Evolutionary conservation across 2,329 filamentous ascomycete species (phyloP), one percentile per base, ranked within the genome.

Genomic region (Alternaria postmessia): DNA sequence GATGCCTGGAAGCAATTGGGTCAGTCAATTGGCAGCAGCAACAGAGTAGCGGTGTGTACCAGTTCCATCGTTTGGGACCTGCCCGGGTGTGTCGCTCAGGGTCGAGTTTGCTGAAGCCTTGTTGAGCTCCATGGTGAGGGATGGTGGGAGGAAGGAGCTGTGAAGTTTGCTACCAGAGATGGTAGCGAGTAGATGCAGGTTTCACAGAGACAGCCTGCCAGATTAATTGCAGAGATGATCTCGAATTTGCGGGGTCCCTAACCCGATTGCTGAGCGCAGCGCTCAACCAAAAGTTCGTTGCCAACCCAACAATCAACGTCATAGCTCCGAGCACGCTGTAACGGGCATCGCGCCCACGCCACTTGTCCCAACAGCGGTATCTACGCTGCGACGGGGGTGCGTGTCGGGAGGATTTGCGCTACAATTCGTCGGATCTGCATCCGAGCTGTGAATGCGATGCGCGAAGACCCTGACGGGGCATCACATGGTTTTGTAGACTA

Each of bases 61-160:
- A 61, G 91, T 92, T 78, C 90, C 90, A 74, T 93, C 91, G 51
- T 85, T 87, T 51, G 89, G 85, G 44, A 88, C 78, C 48, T 85
- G 79, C 60, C 81, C 81, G 28, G 83, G 79, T 54, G 82, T 79
- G 61, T 81, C 81, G 39, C 72, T 75, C 65, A 72, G 70, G 54
- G 83, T 71, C 57, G 80, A 81, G 73, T 83, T 83, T 43, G 76
- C 75, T 38, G 82, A 81, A 43, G 77, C 73, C 62, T 80, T 74
- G 75, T 82, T 83, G 68, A 83, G 72, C 57, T 74, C 71, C 75
- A 75, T 77, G 66, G 65, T 70, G 64, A 61, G 65, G 41, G 47
- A 52, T 62, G 62, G 56, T 51, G 51, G 46, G 57, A 61, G 55
- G 60, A 49, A 61, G 58, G 49, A 22, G 39, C 34, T 26, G 46